These are phyloP conservation scores for Ceratocystis variospora DNA, from an alignment of 2,329 filamentous ascomycete genomes.

Conservation along the genomic window DNA sequence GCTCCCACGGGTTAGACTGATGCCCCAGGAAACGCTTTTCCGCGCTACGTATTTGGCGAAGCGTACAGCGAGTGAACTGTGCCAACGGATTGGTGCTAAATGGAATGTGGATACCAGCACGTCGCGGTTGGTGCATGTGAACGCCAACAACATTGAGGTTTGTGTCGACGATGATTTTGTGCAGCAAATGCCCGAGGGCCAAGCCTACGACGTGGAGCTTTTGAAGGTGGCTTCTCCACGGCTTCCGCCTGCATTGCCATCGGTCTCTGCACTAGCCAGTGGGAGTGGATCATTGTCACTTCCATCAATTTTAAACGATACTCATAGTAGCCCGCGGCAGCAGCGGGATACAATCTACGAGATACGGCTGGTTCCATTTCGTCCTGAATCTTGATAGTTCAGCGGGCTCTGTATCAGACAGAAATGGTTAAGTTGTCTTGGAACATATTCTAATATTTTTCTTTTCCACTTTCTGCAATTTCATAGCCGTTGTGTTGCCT, in stretches of 20 bases:
- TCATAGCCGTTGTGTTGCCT: background rate
- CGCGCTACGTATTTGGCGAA: constrained; percentile 74
- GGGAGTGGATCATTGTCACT: constrained; percentile 11
- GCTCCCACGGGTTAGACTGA: constrained; percentile 17
- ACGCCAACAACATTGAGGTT: constrained; percentile 62
- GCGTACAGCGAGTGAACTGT: constrained; percentile 61
- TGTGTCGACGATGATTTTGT: constrained; percentile 86
- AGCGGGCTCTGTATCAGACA: background rate
- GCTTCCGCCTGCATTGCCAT: constrained; percentile 6
- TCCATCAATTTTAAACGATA: constrained; percentile 9
- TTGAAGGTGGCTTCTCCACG: constrained; percentile 11
- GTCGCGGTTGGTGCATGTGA: constrained; percentile 55
- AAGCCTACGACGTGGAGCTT: constrained; percentile 39
- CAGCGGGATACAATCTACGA: constrained; percentile 10
- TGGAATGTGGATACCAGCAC: constrained; percentile 66
- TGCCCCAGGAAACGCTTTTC: constrained; percentile 42
- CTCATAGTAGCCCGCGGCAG: background rate
- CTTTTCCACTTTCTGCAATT: background rate
- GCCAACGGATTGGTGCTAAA: constrained; percentile 59
- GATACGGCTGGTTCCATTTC: constrained; percentile 10
- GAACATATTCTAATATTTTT: background rate
- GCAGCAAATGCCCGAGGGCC: constrained; percentile 68
- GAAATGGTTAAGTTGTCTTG: too few relatives aligned
- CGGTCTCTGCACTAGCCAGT: constrained; percentile 2
- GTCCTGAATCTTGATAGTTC: background rate